Evolutionary conservation across 352 stramenopile species (phyloP), one percentile per base, ranked within the genome.

Genomic region (Paralagenidium karlingii): DNA sequence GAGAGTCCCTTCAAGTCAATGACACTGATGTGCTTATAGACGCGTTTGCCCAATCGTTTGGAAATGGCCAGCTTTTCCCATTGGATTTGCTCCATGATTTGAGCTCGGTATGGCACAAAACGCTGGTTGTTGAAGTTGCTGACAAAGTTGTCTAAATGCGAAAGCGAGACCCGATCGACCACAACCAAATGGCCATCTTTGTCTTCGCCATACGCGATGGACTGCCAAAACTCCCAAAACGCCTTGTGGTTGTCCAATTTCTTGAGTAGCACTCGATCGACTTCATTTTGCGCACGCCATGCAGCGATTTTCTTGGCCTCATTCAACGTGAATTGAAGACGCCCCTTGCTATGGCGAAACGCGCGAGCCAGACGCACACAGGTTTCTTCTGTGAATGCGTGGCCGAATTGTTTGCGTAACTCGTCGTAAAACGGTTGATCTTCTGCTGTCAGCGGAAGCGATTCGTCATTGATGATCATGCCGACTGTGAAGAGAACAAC

Each of bases 1-100:
- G 63, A 67, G 19, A 90, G 53, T 0, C 69, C 70, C 16, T 80
- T 74, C 16, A 87, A 41, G 36, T 90, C 76, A 16, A 90, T 68
- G 26, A 90, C 70, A 38, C 66, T 85, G 43, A 90, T 74, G 49
- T 90, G 76, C 46, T 86, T 86, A 51, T 86, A 87, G 26, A 85
- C 70, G 24, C 67, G 60, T n/a, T 53, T 52, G 12, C 61, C 66
- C 18, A 66, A 52, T 24, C 73, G 65, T 40, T 64, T 75, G 3
- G 69, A 82, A 43, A 85, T 63, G n/a, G 65, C 68, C 3, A 42
- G 54, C 46, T 85, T 85, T 49, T 85, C 68, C 68, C 68, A 81
- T 49, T 84, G 70, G 32, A 87, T 68, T 11, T 64, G 68, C 47
- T 90, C 76, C 68, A 84, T 84, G 43, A 80, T 79, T 53, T 85